Evolutionary conservation across 2,329 filamentous ascomycete species (phyloP), one percentile per base, ranked within the genome.

Genomic region (Lecanicillium sp.): DNA sequence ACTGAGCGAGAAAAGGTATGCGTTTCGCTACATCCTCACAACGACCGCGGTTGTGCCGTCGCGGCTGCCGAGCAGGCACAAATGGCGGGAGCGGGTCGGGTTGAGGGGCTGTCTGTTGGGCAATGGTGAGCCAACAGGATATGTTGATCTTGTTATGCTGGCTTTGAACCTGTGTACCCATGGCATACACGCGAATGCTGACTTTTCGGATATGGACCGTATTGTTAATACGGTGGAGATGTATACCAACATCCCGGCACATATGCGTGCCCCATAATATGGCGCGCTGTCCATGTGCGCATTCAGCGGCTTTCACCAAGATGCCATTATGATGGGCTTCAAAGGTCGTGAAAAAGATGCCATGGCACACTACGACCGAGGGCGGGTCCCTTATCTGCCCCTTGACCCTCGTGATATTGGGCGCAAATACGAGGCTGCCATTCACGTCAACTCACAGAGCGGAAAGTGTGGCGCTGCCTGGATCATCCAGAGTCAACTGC

Each of bases 371-470:
- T 80, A 90, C 48, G 80, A 83, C 60, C 72, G 70, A 32, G 97
- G 91, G 91, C 72, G 87, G 58, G 77, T 96, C 32, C 91, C 91
- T 0, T 97, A 97, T 63, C 83, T 97, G 39, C 91, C 91, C 12
- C 78, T 97, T 58, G 91, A 96, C 61, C 91, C 91, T 4, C 78
- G 86, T 60, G 91, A 97, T 62, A 95, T 97, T 55, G 91, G 91
- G 41, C 83, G 91, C 49, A 95, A 84, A 14, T 97, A 97, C 77
- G 90, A 97, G 69, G 91, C 91, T 51, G 86, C 96, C 62, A 97
- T 97, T 63, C 87, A 91, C 51, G 91, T 97, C 78, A 97, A 97
- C 74, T 94, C 88, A n/a, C 91, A 97, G 66, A 88, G 83, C 58
- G 91, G 91, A 55, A 97, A 98, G 72, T 91, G 91, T 52, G 93